Conservation (phyloP, 108 stramenopile species). For the Nitzschia palea region DNA sequence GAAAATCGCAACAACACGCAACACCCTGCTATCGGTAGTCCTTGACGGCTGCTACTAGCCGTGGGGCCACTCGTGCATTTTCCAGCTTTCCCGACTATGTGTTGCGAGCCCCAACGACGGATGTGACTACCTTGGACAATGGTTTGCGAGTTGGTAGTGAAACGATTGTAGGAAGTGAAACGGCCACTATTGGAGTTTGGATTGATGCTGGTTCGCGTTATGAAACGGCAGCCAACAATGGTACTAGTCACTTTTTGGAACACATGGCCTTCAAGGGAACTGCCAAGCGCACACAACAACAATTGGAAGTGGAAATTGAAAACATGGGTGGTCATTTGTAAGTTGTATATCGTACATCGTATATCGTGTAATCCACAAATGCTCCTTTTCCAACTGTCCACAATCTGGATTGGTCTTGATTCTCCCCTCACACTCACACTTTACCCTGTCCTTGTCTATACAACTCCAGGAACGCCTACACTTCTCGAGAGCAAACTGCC, state of each 20-base stretch:
- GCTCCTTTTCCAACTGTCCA: no score
- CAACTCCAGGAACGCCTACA: slow-evolving; percentile 92
- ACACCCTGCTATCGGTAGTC: no score
- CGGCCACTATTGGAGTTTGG: slow-evolving; percentile 90
- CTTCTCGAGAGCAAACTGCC: slow-evolving; percentile 97
- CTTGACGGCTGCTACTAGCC: not conserved
- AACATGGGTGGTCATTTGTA: slow-evolving; percentile 99
- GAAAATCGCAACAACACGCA: no score
- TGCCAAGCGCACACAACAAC: slow-evolving; percentile 82
- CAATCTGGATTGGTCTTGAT: not conserved
- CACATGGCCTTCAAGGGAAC: slow-evolving; percentile 99
- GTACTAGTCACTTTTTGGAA: slow-evolving; percentile 99
- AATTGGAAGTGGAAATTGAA: slow-evolving; percentile 98
- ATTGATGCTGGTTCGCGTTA: slow-evolving; percentile 92
- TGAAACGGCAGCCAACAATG: slow-evolving; percentile 97
- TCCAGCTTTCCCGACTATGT: slow-evolving; percentile 78
- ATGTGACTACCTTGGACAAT: slow-evolving; percentile 76
- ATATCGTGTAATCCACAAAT: no score
- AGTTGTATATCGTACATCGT: slow-evolving; percentile 16
- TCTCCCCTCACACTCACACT: slow-evolving; percentile 2
- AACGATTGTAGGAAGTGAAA: slow-evolving; percentile 70
- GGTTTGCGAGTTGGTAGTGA: slow-evolving; percentile 93
- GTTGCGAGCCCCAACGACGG: slow-evolving; percentile 82
- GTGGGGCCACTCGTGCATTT: not conserved
- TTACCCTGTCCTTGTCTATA: not conserved